A percentile compares a stretch with the other conserved stretches of the same genome.
phyloP scores from a whole-genome alignment of 1,139 yeast genomes.

The Wickerhamiella pararugosa region DNA sequence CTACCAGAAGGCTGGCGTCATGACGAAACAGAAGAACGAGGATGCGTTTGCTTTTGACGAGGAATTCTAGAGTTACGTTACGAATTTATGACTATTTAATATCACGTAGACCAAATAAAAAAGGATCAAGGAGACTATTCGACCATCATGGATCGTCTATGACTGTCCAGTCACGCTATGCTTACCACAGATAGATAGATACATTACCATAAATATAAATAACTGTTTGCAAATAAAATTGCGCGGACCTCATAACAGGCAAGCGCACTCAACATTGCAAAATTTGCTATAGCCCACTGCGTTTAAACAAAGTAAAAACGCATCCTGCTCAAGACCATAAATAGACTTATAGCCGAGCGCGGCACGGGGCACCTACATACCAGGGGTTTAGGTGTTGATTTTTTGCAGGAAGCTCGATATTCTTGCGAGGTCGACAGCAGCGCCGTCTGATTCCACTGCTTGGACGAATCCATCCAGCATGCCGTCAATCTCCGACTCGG shows the following conservation, averaged over 20 bases:
- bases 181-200: background rate
- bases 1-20: constrained; percentile 98
- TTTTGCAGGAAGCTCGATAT: constrained; percentile 35
- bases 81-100: too few species aligned
- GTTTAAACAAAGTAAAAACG: constrained; percentile 8
- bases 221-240: constrained; percentile 14
- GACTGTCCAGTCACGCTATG: background rate
- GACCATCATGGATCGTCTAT: too few species aligned
- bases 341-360: constrained; percentile 19
- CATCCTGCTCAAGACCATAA: constrained; percentile 18
- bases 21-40: constrained; percentile 40
- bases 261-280: constrained; percentile 17
- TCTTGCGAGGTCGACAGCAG: constrained; percentile 43
- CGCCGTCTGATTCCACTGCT: constrained; percentile 79
- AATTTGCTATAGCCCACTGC: constrained; percentile 13
- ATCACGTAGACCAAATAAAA: too few species aligned
- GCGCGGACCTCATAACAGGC: constrained; percentile 15
- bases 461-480: constrained; percentile 72
- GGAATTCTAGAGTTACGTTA: constrained; percentile 24
- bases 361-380: constrained; percentile 19
- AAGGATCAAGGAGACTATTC: too few species aligned
- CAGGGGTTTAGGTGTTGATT: constrained; percentile 18
- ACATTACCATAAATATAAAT: background rate
- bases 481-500: constrained; percentile 61
- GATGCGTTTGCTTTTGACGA: constrained; percentile 32